Conservation (phyloP, 2,329 filamentous ascomycete genomes). For the Periconia sp. region DNA sequence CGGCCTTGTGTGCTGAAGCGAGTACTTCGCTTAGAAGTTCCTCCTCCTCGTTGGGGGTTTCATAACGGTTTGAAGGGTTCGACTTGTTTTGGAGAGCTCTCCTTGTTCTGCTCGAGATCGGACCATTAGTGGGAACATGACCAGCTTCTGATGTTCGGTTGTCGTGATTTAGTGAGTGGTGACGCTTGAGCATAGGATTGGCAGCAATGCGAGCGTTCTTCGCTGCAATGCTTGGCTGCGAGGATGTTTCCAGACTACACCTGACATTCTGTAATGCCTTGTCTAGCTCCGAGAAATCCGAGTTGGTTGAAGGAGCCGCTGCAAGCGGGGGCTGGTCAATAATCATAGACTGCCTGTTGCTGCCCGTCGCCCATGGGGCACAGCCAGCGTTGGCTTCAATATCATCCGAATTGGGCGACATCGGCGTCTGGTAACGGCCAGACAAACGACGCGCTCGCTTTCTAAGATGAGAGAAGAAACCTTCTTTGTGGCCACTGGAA, state of each 20-base stretch:
- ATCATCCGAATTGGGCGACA: slow-evolving; percentile 81
- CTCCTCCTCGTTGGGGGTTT: slow-evolving; percentile 95
- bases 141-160: slow-evolving; percentile 66
- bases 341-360: slow-evolving; percentile 82
- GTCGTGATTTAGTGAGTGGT: slow-evolving; percentile 54
- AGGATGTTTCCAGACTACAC: slow-evolving; percentile 60
- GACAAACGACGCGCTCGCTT: slow-evolving; percentile 93
- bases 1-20: slow-evolving; percentile 75
- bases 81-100: slow-evolving; percentile 73
- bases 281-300: slow-evolving; percentile 65
- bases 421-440: slow-evolving; percentile 82
- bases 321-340: slow-evolving; percentile 63
- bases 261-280: slow-evolving; percentile 66
- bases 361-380: slow-evolving; percentile 79
- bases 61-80: slow-evolving; percentile 82
- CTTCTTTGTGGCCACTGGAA: slow-evolving; percentile 82
- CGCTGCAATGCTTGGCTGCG: slow-evolving; percentile 34
- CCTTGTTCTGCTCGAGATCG: slow-evolving; percentile 80
- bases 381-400: slow-evolving; percentile 92
- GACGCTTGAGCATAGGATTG: slow-evolving; percentile 56
- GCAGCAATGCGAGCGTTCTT: slow-evolving; percentile 48
- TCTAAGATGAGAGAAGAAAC: slow-evolving; percentile 96
- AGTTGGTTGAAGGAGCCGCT: slow-evolving; percentile 52
- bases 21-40: slow-evolving; percentile 92
- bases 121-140: slow-evolving; percentile 49